Base-by-base conservation (phyloP, 805 yeast species). In the Candida ipomoeae region DNA sequence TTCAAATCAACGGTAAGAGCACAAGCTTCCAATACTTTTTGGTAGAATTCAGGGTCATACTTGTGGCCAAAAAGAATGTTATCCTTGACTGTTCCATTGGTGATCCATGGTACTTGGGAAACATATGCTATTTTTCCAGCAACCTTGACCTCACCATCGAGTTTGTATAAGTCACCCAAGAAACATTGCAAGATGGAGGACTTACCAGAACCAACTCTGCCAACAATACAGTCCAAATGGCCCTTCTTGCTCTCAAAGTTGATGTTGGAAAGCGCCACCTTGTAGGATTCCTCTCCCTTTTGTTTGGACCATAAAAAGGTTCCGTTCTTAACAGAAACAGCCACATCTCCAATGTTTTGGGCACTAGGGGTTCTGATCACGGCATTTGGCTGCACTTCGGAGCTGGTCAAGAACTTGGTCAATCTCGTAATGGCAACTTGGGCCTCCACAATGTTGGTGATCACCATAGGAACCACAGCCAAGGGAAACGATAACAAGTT, bases 51-150 rank as follows among this genome's bases (percentile, higher is more conserved):
- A 11, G 85, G 79, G 61, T 94, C 97, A 64, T 73, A 88, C 59
- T 78, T 84, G 63, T 85, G 89, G 18, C 99, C 99, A 69, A 94
- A 94, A 48, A 90, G 67, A 62, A 94, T 88, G 63, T 94, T 94
- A 31, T 94, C 97, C 59, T 81, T 85, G 5, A 94, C 92, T 3
- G 95, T 77, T 34, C 96, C 98, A 64, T 94, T 94, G 87, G 90
- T 86, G 55, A 94, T 90, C 99, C 99, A 94, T 1, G 99, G 95
- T 37, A 87, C 83, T 69, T 91, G 98, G 2, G 96, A 84, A 39
- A 87, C 96, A 66, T 91, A 92, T 0, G 97, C 97, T 34, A 88
- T 75, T 44, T 80, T 75, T 39, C 97, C 98, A 62, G 79, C 84
- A 10, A 85, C 79, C 15, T 74, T 73, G 5, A 87, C 91, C 18